A percentile compares a stretch with the other conserved stretches of the same genome.
Evolutionary conservation across 1,284 basidiomycete genomes (phyloP).

Genomic region (Rhizoctonia solani): DNA sequence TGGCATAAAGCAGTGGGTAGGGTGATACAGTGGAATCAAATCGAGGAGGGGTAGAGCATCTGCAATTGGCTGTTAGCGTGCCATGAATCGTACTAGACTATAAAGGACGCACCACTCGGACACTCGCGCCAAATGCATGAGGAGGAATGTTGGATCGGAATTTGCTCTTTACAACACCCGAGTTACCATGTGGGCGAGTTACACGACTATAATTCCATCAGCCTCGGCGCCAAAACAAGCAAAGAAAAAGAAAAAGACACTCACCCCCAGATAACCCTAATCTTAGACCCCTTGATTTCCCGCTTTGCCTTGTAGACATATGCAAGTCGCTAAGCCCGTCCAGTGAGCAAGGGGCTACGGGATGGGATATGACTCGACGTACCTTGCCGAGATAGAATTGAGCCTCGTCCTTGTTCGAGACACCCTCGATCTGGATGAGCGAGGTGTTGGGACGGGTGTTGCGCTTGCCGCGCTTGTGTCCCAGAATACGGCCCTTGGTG

Average conservation of each 20-base stretch:
- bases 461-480: slow-evolving; percentile 98
- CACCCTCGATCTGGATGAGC: slow-evolving; percentile 96
- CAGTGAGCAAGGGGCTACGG: neutral
- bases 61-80: slow-evolving; percentile 14
- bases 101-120: slow-evolving; percentile 74
- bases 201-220: slow-evolving; percentile 63
- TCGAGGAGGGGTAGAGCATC: slow-evolving; percentile 38
- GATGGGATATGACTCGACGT: slow-evolving; percentile 43
- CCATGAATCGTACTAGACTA: slow-evolving; percentile 38
- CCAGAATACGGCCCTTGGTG: slow-evolving; percentile 94
- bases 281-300: slow-evolving; percentile 88
- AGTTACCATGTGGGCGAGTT: slow-evolving; percentile 91
- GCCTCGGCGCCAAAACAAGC: too few relatives aligned
- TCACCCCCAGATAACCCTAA: slow-evolving; percentile 97
- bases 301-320: slow-evolving; percentile 97
- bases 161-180: slow-evolving; percentile 97
- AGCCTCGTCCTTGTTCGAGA: slow-evolving; percentile 90
- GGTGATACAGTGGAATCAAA: slow-evolving; percentile 35
- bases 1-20: slow-evolving; percentile 9
- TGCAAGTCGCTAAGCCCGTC: slow-evolving; percentile 84
- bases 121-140: slow-evolving; percentile 90
- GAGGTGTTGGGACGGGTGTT: slow-evolving; percentile 95
- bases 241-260: slow-evolving; percentile 42
- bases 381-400: slow-evolving; percentile 99
- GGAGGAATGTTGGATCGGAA: slow-evolving; percentile 97